These are phyloP conservation scores for Colletotrichum sp. DNA, from an alignment of 2,329 filamentous ascomycete genomes.

Conservation along the genomic window DNA sequence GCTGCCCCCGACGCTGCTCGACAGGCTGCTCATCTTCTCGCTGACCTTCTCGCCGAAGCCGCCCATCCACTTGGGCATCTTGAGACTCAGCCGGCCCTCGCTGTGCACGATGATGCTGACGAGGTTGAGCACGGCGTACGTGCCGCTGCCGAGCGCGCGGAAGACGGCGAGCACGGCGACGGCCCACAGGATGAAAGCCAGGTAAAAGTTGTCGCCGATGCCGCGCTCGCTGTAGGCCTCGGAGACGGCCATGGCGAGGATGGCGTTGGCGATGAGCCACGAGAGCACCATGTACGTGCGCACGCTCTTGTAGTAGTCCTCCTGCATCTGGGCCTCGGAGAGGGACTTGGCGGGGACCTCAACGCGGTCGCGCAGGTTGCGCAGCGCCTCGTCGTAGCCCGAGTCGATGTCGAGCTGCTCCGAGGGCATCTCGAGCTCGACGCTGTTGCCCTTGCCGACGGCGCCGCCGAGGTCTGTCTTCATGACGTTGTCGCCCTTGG, in stretches of 20 bases:
- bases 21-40: conserved; percentile 55
- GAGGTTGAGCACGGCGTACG: conserved; percentile 83
- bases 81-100: conserved; percentile 66
- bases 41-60: conserved; percentile 51
- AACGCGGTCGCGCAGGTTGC: conserved; percentile 91
- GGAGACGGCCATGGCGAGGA: conserved; percentile 90
- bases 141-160: conserved; percentile 79
- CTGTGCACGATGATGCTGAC: conserved; percentile 89
- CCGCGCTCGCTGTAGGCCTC: conserved; percentile 79
- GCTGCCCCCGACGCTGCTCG: conserved; percentile 44
- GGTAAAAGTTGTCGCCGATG: conserved; percentile 85
- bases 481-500: conserved; percentile 96
- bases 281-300: conserved; percentile 96
- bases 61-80: conserved; percentile 55
- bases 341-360: conserved; percentile 71
- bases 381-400: conserved; percentile 94
- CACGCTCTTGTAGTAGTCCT: conserved; percentile 98
- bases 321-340: conserved; percentile 84
- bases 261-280: conserved; percentile 92
- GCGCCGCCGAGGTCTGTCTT: conserved; percentile 92
- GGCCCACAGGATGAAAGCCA: conserved; percentile 91
- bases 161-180: conserved; percentile 89
- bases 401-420: conserved; percentile 98
- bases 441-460: conserved; percentile 73
- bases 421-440: conserved; percentile 96